phyloP scores from a whole-genome alignment of 192 early-diverging fungal species.

The Chytriomyces confervae region DNA sequence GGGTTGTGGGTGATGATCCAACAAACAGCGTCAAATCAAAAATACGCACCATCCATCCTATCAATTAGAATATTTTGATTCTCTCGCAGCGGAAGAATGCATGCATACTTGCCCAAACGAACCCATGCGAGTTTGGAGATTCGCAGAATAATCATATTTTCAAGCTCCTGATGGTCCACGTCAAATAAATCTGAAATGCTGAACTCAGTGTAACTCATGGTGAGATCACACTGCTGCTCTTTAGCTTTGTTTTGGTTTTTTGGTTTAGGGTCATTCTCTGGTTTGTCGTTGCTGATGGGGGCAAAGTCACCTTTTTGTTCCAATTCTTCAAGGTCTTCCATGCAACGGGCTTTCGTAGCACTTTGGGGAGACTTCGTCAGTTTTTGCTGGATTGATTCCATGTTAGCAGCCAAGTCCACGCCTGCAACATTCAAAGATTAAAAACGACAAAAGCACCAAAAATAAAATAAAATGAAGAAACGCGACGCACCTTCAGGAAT shows the following conservation, averaged over 20 bases:
- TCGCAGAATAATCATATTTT: not conserved
- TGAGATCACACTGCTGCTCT: slow-evolving; percentile 6
- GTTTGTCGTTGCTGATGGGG: not conserved
- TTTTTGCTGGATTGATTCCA: not conserved
- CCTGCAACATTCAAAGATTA: slow-evolving; percentile 1
- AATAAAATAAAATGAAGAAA: not conserved
- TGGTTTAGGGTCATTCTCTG: not conserved
- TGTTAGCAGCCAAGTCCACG: not conserved
- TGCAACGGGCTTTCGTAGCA: not conserved
- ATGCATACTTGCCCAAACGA: slow-evolving; percentile 10
- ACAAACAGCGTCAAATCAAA: not conserved
- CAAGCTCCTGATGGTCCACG: not conserved
- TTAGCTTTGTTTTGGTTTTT: not conserved
- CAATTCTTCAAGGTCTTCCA: slow-evolving; percentile 3
- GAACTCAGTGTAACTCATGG: slow-evolving; percentile 2
- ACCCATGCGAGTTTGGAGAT: slow-evolving; percentile 17
- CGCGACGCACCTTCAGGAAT: slow-evolving; percentile 20
- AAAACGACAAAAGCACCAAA: slow-evolving; percentile 2
- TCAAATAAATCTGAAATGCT: slow-evolving; percentile 9
- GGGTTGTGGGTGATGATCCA: not conserved
- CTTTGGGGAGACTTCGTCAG: not conserved
- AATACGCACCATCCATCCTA: not conserved
- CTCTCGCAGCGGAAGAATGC: not conserved
- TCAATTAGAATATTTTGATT: not conserved
- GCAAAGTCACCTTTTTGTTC: not conserved